These are phyloP conservation scores for Clavispora phyllophila DNA, from an alignment of 805 yeast genomes.

Conservation along the genomic window DNA sequence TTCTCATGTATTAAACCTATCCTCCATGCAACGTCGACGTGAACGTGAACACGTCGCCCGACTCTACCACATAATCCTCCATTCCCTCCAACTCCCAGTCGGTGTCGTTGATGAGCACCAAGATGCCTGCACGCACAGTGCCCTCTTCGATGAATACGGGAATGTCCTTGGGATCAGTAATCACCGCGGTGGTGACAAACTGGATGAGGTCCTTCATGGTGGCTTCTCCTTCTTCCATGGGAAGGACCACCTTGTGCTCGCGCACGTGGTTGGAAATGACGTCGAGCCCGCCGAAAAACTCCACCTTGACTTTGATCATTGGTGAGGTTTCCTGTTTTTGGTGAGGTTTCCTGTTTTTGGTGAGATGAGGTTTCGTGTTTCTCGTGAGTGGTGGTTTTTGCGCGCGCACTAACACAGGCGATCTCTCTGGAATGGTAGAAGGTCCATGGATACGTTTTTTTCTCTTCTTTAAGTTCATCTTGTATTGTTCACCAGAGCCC, in stretches of 20 bases:
- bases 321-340: too few species aligned
- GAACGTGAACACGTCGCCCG: constrained; percentile 75
- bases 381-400: not conserved
- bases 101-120: constrained; percentile 86
- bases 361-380: too few species aligned
- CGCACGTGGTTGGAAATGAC: constrained; percentile 61
- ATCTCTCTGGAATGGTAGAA: too few species aligned
- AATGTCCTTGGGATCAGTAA: constrained; percentile 56
- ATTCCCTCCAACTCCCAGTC: constrained; percentile 97
- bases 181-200: constrained; percentile 48
- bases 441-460: too few species aligned
- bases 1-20: too few species aligned
- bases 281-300: constrained; percentile 75
- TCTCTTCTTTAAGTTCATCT: too few species aligned
- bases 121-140: constrained; percentile 83
- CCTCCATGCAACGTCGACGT: constrained; percentile 97
- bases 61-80: constrained; percentile 70
- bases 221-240: constrained; percentile 40
- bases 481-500: too few species aligned
- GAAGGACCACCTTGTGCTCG: constrained; percentile 43
- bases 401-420: not conserved
- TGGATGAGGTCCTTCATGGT: constrained; percentile 50
- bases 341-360: too few species aligned
- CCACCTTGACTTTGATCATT: constrained; percentile 37
- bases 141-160: constrained; percentile 80